phyloP scores from a whole-genome alignment of 768 basidiomycete species.

The Boletus huronensis region DNA sequence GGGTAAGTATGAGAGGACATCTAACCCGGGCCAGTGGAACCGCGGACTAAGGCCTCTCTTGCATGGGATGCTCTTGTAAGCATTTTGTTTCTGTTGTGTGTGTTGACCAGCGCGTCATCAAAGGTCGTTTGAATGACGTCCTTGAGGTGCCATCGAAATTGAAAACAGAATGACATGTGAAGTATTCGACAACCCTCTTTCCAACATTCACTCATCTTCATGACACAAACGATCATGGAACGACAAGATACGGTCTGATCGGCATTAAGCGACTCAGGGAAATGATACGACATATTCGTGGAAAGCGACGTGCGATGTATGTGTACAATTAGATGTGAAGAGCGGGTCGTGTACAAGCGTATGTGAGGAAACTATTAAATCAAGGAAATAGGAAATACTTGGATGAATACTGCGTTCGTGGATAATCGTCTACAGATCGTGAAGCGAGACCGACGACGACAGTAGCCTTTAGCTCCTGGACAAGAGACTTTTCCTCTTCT shows the following conservation, averaged over 20 bases:
- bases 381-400: not conserved
- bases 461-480: not conserved
- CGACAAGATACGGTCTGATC: not conserved
- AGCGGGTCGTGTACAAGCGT: not conserved
- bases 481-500: constrained; percentile 18
- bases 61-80: not conserved
- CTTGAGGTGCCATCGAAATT: not conserved
- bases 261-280: not conserved
- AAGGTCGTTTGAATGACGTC: not conserved
- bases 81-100: not conserved
- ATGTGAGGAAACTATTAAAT: not conserved
- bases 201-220: not conserved
- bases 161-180: not conserved
- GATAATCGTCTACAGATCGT: not conserved
- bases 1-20: not conserved
- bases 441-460: not conserved
- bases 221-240: not conserved
- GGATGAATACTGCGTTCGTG: not conserved
- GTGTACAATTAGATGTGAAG: not conserved
- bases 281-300: not conserved
- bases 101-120: not conserved
- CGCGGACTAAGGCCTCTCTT: not conserved
- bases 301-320: not conserved
- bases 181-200: not conserved
- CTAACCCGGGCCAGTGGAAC: not conserved